A percentile compares a stretch with the other conserved stretches of the same genome.
Conservation (phyloP, 2,329 filamentous ascomycete species). For the Lasiodiplodia theobromae region DNA sequence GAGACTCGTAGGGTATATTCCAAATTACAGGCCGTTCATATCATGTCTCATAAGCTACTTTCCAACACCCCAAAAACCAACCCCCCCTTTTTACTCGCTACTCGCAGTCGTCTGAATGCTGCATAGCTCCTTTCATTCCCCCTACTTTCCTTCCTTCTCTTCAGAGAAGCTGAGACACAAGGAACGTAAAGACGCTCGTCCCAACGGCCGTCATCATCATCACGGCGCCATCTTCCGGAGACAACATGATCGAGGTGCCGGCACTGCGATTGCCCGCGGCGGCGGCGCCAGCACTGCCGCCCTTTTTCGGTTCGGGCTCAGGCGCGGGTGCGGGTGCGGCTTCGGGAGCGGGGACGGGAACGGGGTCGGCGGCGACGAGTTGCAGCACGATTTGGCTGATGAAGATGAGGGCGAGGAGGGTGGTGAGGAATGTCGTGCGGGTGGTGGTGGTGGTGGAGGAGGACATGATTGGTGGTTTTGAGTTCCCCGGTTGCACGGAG, state of each 20-base stretch:
- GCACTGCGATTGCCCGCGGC: background rate
- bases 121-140: too few species aligned
- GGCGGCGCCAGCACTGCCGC: too few species aligned
- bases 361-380: slow-evolving; percentile 13
- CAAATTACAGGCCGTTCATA: background rate
- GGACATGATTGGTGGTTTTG: background rate
- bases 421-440: background rate
- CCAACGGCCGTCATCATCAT: background rate
- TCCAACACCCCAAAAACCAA: background rate
- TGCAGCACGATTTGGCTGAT: slow-evolving; percentile 4
- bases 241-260: background rate
- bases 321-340: background rate
- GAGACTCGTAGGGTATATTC: background rate
- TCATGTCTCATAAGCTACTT: background rate
- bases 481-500: too few species aligned
- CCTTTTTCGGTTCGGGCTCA: slow-evolving; percentile 1
- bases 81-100: background rate
- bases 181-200: slow-evolving; percentile 8
- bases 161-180: background rate
- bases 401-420: slow-evolving; percentile 12
- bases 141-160: background rate
- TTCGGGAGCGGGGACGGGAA: background rate
- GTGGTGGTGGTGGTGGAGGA: background rate
- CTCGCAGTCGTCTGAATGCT: background rate
- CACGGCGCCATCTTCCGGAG: background rate